These are phyloP conservation scores for Benincasa hispida DNA, from an alignment of 306 rosid genomes.

Conservation along the genomic window DNA sequence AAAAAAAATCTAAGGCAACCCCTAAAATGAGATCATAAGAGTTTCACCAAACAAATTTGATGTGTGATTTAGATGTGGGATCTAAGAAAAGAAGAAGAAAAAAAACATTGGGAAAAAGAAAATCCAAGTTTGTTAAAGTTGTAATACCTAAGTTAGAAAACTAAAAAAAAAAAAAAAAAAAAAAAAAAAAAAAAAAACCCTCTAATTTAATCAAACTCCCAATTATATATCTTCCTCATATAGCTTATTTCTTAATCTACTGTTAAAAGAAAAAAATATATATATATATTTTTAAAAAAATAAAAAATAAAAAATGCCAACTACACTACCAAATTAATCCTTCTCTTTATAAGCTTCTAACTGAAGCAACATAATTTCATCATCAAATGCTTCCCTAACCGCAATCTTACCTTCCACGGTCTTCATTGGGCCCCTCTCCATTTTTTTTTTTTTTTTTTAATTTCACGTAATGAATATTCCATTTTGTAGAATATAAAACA, in stretches of 20 bases:
- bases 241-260: conserved; percentile 30
- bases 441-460: neutral
- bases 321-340: conserved; percentile 28
- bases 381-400: conserved; percentile 1
- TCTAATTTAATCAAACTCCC: neutral
- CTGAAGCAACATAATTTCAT: neutral
- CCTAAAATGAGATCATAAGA: neutral
- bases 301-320: conserved; percentile 33
- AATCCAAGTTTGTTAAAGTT: conserved; percentile 44
- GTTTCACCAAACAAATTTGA: conserved; percentile 54
- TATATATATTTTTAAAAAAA: neutral
- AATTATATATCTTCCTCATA: neutral
- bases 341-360: neutral
- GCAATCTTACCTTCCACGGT: conserved; percentile 4
- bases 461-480: neutral
- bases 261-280: neutral
- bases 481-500: no score
- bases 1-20: neutral
- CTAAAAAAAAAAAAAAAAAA: neutral
- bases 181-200: neutral
- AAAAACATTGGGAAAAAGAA: conserved; percentile 16
- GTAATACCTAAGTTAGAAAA: conserved; percentile 83
- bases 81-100: neutral
- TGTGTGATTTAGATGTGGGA: conserved; percentile 57
- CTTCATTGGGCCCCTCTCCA: neutral